These are phyloP conservation scores for Petrea volubilis DNA, from an alignment of 257 asterid genomes.

Conservation along the genomic window DNA sequence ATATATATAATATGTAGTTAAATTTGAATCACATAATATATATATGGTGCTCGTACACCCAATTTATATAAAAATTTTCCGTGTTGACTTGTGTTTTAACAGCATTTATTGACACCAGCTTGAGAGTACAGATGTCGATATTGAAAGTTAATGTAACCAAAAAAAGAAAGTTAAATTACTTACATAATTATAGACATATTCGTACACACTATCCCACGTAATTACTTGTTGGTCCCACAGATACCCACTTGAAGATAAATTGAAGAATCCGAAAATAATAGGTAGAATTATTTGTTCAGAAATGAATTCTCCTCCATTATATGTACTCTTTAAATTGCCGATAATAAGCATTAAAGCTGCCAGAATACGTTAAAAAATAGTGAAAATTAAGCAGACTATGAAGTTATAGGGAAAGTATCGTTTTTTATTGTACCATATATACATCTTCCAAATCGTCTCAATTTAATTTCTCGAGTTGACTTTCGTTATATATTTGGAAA, in stretches of 20 bases:
- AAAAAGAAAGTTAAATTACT: too few relatives aligned
- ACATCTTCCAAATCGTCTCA: too few relatives aligned
- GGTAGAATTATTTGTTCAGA: neutral
- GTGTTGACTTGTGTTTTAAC: neutral
- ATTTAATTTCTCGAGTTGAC: too few relatives aligned
- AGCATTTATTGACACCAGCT: neutral
- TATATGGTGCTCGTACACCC: too few relatives aligned
- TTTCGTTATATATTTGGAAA: too few relatives aligned
- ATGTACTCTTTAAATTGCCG: neutral
- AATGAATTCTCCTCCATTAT: neutral
- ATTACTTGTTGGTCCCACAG: neutral
- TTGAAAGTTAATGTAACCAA: neutral
- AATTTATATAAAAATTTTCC: too few relatives aligned
- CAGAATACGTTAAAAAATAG: neutral
- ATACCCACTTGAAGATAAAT: conserved; percentile 4
- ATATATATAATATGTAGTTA: too few relatives aligned
- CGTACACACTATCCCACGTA: neutral
- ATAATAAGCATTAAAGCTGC: neutral
- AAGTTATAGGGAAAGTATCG: neutral
- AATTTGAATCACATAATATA: too few relatives aligned
- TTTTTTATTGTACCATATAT: too few relatives aligned
- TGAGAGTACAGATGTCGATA: neutral
- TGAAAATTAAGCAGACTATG: too few relatives aligned
- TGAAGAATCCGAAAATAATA: conserved; percentile 1
- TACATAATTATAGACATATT: too few relatives aligned